Conservation (phyloP, 768 basidiomycete genomes). For the Candolleomyces aberdarensis region DNA sequence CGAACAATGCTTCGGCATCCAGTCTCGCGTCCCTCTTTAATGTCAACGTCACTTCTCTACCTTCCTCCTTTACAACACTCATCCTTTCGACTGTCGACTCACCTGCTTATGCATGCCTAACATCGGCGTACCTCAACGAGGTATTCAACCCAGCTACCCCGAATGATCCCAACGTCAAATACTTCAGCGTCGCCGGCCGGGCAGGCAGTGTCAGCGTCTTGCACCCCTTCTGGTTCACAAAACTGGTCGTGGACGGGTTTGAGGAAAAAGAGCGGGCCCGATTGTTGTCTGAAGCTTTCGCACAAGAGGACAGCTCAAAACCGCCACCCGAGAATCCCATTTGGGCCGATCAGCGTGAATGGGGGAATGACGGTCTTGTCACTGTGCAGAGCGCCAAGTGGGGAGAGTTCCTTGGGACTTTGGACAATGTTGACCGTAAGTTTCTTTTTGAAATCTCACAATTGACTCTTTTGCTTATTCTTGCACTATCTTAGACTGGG, state of each 20-base stretch:
- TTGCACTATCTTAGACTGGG: slow-evolving; percentile 61
- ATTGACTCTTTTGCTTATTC: not conserved
- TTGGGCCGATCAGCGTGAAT: slow-evolving; percentile 51
- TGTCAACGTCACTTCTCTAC: slow-evolving; percentile 62
- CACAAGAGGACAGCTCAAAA: slow-evolving; percentile 19
- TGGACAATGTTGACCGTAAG: slow-evolving; percentile 84
- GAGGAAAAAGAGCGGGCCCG: slow-evolving; percentile 58
- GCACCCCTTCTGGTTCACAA: slow-evolving; percentile 97
- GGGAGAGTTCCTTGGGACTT: slow-evolving; percentile 91
- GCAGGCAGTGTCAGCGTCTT: slow-evolving; percentile 62
- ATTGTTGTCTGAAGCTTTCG: slow-evolving; percentile 33
- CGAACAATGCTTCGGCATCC: slow-evolving; percentile 3
- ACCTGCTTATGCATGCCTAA: slow-evolving; percentile 94
- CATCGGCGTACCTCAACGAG: slow-evolving; percentile 73
- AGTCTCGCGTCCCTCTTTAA: slow-evolving; percentile 35
- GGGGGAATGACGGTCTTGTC: slow-evolving; percentile 93
- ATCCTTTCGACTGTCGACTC: slow-evolving; percentile 90
- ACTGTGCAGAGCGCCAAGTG: slow-evolving; percentile 90
- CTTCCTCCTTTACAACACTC: slow-evolving; percentile 82
- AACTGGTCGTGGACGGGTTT: slow-evolving; percentile 86
- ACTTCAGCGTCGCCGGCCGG: slow-evolving; percentile 90
- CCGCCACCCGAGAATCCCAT: slow-evolving; percentile 24
- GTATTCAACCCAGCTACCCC: slow-evolving; percentile 84
- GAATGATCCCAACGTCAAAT: slow-evolving; percentile 77
- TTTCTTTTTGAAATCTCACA: slow-evolving; percentile 1